Evolutionary conservation across 2,329 filamentous ascomycete genomes (phyloP).

Genomic region (Aschersonia sp.): DNA sequence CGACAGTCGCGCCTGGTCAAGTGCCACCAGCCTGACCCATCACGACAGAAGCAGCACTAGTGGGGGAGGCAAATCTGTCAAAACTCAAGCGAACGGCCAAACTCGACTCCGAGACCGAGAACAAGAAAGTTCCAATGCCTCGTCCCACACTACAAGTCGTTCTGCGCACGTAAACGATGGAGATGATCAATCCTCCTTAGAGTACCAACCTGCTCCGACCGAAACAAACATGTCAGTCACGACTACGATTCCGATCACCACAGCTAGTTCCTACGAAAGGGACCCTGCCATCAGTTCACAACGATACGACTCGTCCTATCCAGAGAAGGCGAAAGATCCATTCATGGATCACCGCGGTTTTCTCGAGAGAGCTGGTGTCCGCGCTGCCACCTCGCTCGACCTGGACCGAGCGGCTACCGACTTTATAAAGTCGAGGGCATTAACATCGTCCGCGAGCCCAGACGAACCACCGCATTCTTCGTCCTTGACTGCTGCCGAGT

Average conservation of each 20-base stretch:
- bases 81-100: neutral
- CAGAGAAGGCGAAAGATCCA: constrained; percentile 20
- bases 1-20: neutral
- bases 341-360: constrained; percentile 20
- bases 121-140: neutral
- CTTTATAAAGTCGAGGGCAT: constrained; percentile 10
- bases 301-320: constrained; percentile 15
- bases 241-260: constrained; percentile 15
- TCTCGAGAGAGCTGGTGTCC: constrained; percentile 13
- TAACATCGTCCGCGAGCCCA: constrained; percentile 13
- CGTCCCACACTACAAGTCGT: constrained; percentile 1
- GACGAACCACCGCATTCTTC: constrained; percentile 11
- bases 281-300: constrained; percentile 17
- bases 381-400: constrained; percentile 19
- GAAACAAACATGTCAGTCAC: constrained; percentile 17
- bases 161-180: constrained; percentile 3
- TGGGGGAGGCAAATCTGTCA: neutral
- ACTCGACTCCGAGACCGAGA: neutral
- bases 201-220: neutral
- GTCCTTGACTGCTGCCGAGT: constrained; percentile 6
- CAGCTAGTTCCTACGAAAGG: constrained; percentile 12
- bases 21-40: neutral
- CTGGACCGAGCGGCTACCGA: constrained; percentile 14
- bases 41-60: neutral
- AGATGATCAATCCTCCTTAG: constrained; percentile 3